These are phyloP conservation scores for Bolboschoenus planiculmis DNA, from an alignment of 176 grass and related monocot genomes.

Conservation along the genomic window DNA sequence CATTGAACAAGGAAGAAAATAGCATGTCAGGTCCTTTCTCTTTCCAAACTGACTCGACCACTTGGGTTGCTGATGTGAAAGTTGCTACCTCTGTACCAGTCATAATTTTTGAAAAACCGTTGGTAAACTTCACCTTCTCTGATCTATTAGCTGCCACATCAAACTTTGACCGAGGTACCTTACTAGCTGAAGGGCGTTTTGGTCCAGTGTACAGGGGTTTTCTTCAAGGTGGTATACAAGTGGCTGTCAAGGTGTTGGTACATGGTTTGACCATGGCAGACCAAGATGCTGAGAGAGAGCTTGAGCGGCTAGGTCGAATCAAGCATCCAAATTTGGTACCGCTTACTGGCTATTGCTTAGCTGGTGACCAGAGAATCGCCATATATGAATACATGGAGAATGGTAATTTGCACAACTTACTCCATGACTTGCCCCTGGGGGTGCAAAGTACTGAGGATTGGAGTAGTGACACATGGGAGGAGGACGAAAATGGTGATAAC, in stretches of 20 bases:
- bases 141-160: slow-evolving; percentile 78
- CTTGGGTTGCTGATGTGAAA: slow-evolving; percentile 90
- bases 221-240: slow-evolving; percentile 75
- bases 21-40: slow-evolving; percentile 68
- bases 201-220: slow-evolving; percentile 90
- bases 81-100: slow-evolving; percentile 79
- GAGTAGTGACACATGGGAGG: slow-evolving; percentile 95
- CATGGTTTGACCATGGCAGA: slow-evolving; percentile 62
- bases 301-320: slow-evolving; percentile 78
- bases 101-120: slow-evolving; percentile 93
- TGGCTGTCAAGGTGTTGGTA: slow-evolving; percentile 78
- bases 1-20: slow-evolving; percentile 51
- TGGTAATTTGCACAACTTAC: slow-evolving; percentile 81
- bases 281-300: slow-evolving; percentile 66
- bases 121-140: slow-evolving; percentile 70
- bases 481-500: slow-evolving; percentile 30
- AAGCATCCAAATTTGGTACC: slow-evolving; percentile 86
- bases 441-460: slow-evolving; percentile 89
- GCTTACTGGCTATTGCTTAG: slow-evolving; percentile 78
- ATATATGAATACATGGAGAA: slow-evolving; percentile 99
- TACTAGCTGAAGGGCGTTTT: slow-evolving; percentile 82
- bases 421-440: slow-evolving; percentile 83
- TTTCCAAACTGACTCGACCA: slow-evolving; percentile 81
- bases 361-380: slow-evolving; percentile 79
- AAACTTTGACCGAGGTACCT: slow-evolving; percentile 79